phyloP scores from a whole-genome alignment of 495 filamentous ascomycete species.

The Haplographium delicatum region DNA sequence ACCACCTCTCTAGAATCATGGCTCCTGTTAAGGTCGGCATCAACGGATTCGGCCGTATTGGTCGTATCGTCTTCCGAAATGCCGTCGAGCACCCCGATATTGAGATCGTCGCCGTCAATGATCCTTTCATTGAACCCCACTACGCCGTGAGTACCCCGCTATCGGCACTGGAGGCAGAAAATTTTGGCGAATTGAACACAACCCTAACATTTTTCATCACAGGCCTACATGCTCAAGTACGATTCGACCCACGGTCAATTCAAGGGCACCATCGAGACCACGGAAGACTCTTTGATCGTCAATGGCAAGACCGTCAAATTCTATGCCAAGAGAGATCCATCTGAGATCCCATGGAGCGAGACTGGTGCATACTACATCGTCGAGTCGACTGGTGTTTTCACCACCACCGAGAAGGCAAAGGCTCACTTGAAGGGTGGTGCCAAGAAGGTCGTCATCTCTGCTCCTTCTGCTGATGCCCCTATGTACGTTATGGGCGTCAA shows the following conservation, averaged over 20 bases:
- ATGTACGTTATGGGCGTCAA: constrained; percentile 99
- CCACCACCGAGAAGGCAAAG: constrained; percentile 91
- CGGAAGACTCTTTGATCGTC: constrained; percentile 72
- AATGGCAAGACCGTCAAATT: constrained; percentile 96
- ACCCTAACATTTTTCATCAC: constrained; percentile 13
- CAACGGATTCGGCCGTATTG: constrained; percentile 99
- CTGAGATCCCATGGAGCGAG: constrained; percentile 84
- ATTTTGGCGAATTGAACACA: constrained; percentile 4
- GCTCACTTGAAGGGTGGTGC: constrained; percentile 97
- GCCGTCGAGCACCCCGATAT: constrained; percentile 81
- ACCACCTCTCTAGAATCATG: constrained; percentile 21
- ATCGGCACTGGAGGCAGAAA: constrained; percentile 10
- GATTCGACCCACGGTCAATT: constrained; percentile 95
- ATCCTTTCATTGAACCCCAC: constrained; percentile 97
- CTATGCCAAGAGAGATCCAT: constrained; percentile 89
- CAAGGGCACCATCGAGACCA: constrained; percentile 79
- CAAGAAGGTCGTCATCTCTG: constrained; percentile 99
- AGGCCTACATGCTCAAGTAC: constrained; percentile 99
- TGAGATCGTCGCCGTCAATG: constrained; percentile 93
- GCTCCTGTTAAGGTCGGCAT: constrained; percentile 71
- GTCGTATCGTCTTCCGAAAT: constrained; percentile 76
- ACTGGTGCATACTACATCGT: constrained; percentile 93
- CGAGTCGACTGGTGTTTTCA: constrained; percentile 99
- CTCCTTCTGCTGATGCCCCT: constrained; percentile 95
- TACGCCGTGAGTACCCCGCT: constrained; percentile 76